Base-by-base conservation (phyloP, 768 basidiomycete genomes). In the Lactifluus volemus region DNA sequence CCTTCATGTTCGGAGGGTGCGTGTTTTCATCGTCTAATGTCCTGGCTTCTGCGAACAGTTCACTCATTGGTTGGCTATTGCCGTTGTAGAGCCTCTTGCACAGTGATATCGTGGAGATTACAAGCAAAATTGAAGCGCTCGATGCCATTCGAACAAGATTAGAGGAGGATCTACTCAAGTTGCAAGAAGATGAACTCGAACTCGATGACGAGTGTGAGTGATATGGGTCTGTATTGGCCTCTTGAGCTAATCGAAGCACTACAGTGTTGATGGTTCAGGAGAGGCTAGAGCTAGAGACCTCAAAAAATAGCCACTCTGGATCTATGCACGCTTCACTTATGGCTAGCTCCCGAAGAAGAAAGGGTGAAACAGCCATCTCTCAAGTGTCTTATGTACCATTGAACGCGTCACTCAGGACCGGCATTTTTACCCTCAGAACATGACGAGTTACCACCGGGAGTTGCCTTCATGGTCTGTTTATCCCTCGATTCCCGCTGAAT, bases 401-500 rank as follows among this genome's bases (percentile, higher is more conserved):
- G 48, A 55, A 21, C 53, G 42, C 12, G 44, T 55, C 29, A 41
- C 41, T 17, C 61, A 87, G 95, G 96, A 2, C 95, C 96, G 0
- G 91, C 91, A 17, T 98, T 99, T 77, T 72, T 99, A 50, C 97
- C 97, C 4, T 97, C 94, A 17, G 97, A 98, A 71, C 97, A 99
- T 67, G 92, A 94, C 67, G 93, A 97, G 55, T 78, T 99, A 34
- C 97, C 97, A 9, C 83, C 86, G 8, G 93, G 92, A 1, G 84
- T 98, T 5, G 97, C 96, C 12, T 99, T 99, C 75, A 98, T 99
- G 95, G 92, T 92, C 73, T 66, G 68, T 67, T 32, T 8, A 14
- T 56, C 41, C 25, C 45, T 44, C 49, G 49, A 44, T 29, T 57
- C 6, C 17, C 59, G 38, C 5, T 52, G 10, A 44, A 55, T 53